phyloP scores from a whole-genome alignment of 2,329 filamentous ascomycete species.

The Xylaria digitata region DNA sequence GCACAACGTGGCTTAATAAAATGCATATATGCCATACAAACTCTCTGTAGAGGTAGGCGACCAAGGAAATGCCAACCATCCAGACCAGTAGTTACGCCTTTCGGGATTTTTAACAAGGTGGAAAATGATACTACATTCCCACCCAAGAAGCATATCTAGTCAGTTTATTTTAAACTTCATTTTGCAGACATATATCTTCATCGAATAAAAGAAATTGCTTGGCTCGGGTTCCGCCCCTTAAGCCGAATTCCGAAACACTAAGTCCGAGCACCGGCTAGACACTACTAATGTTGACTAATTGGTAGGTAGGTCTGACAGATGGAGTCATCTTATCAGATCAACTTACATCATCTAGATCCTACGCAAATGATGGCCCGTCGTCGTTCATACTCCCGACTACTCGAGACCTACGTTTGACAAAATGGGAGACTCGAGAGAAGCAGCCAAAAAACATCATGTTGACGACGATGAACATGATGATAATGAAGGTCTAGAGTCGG shows the following conservation, averaged over 20 bases:
- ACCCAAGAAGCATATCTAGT: background rate
- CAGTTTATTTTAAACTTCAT: background rate
- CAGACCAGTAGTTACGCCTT: too few species aligned
- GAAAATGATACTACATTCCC: background rate
- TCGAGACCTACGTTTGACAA: conserved; percentile 7
- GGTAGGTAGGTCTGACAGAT: conserved; percentile 10
- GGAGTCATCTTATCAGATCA: conserved; percentile 36
- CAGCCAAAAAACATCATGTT: conserved; percentile 28
- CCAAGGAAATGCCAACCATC: too few species aligned
- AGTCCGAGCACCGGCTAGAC: conserved; percentile 30
- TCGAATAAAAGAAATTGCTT: background rate
- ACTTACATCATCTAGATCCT: conserved; percentile 26
- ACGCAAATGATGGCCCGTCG: conserved; percentile 10
- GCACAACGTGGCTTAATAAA: background rate
- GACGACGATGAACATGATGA: conserved; percentile 38
- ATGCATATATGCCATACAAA: background rate
- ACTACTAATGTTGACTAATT: conserved; percentile 1
- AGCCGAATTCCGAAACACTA: conserved; percentile 35
- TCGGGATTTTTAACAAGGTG: background rate
- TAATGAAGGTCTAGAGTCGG: conserved; percentile 45
- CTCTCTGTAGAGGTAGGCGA: background rate
- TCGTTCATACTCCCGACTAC: background rate
- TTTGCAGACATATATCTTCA: background rate
- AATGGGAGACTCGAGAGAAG: conserved; percentile 33
- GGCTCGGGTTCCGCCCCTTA: conserved; percentile 20